These are phyloP conservation scores for Albophoma yamanashiensis DNA, from an alignment of 2,329 filamentous ascomycete species.

Conservation along the genomic window DNA sequence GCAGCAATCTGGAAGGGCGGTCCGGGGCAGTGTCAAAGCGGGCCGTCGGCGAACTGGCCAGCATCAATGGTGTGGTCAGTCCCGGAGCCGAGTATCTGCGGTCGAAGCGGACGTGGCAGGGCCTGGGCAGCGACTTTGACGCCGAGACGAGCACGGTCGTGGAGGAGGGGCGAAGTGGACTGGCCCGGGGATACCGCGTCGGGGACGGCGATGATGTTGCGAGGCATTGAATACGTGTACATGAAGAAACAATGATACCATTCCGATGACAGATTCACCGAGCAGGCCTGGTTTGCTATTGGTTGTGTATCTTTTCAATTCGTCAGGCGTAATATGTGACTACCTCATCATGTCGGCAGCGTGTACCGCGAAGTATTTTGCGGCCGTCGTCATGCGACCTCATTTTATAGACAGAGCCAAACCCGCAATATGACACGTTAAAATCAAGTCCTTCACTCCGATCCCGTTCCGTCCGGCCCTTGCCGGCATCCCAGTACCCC, in stretches of 20 bases:
- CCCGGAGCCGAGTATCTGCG: constrained; percentile 83
- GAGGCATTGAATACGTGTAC: neutral
- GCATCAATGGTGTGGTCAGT: constrained; percentile 77
- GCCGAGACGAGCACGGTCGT: constrained; percentile 53
- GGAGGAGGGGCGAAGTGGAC: constrained; percentile 77
- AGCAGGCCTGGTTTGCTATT: neutral
- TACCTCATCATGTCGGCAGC: neutral
- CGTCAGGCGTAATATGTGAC: neutral
- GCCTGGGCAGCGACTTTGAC: constrained; percentile 77
- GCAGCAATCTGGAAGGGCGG: constrained; percentile 4
- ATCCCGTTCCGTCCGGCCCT: neutral
- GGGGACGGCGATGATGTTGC: constrained; percentile 39
- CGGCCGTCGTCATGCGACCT: neutral
- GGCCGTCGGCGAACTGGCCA: constrained; percentile 55
- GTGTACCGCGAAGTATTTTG: neutral
- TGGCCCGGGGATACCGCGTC: constrained; percentile 80
- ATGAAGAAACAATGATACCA: neutral
- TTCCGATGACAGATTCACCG: neutral
- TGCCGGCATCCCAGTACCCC: neutral
- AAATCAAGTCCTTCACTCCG: neutral
- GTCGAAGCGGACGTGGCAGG: constrained; percentile 80
- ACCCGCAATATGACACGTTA: neutral
- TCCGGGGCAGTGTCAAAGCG: constrained; percentile 44
- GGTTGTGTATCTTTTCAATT: neutral
- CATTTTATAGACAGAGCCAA: neutral